Evolutionary conservation across 495 filamentous ascomycete genomes (phyloP).

Genomic region (Neurospora sp.): DNA sequence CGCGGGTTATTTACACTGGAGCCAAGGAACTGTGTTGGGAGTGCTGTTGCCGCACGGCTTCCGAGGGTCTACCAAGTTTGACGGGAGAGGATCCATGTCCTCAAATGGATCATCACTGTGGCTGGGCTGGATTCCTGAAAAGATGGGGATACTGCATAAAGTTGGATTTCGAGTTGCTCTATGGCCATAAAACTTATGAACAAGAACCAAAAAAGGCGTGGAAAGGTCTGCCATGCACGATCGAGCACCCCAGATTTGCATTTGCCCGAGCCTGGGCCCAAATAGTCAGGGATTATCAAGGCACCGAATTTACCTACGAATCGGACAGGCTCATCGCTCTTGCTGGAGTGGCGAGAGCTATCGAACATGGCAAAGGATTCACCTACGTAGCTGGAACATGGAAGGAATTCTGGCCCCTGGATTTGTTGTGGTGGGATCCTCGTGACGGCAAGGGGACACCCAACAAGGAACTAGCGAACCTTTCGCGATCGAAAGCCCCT

Average conservation of each 20-base stretch:
- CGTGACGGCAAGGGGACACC: neutral
- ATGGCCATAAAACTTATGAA: accelerated
- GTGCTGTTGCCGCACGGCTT: neutral
- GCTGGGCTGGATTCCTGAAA: neutral
- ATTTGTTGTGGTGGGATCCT: neutral
- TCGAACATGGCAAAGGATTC: conserved; percentile 1
- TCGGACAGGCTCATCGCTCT: conserved; percentile 14
- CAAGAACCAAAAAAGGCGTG: no score
- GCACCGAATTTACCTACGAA: conserved; percentile 6
- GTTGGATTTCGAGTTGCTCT: neutral
- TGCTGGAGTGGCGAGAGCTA: conserved; percentile 9
- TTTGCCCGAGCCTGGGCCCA: neutral
- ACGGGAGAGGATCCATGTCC: neutral
- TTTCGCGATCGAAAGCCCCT: neutral
- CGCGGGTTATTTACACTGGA: neutral
- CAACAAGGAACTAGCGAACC: neutral
- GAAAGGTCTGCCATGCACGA: no score
- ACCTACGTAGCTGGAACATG: conserved; percentile 13
- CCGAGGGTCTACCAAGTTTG: neutral
- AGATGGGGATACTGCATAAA: accelerated
- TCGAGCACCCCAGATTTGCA: neutral
- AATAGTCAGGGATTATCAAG: neutral
- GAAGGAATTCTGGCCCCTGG: conserved; percentile 1
- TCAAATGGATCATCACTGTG: neutral
- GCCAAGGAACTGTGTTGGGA: neutral